These are phyloP conservation scores for Suhomyces bribrorum DNA, from an alignment of 1,139 yeast species.

Conservation along the genomic window DNA sequence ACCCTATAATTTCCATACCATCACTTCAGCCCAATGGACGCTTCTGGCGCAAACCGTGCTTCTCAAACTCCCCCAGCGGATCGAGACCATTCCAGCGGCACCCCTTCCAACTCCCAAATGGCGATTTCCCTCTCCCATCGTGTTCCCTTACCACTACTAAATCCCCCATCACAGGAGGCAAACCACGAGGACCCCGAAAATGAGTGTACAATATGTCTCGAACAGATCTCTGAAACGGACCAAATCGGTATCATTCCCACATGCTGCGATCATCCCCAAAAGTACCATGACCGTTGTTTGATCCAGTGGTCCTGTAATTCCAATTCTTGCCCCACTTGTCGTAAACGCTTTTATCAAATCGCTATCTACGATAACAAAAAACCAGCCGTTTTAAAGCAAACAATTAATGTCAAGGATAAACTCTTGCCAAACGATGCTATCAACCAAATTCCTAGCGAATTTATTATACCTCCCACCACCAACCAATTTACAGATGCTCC, in stretches of 20 bases:
- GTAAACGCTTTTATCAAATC: constrained; percentile 35
- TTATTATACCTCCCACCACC: constrained; percentile 27
- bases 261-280: constrained; percentile 37
- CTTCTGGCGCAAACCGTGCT: too few species aligned
- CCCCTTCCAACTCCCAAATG: too few species aligned
- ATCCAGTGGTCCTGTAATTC: constrained; percentile 50
- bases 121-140: too few species aligned
- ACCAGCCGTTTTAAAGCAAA: constrained; percentile 8
- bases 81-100: too few species aligned
- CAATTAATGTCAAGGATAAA: constrained; percentile 32
- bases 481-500: background rate
- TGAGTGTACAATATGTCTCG: constrained; percentile 55
- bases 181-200: constrained; percentile 18
- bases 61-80: too few species aligned
- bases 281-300: constrained; percentile 50
- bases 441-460: constrained; percentile 43
- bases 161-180: constrained; percentile 4
- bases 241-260: constrained; percentile 37
- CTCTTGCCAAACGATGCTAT: constrained; percentile 39
- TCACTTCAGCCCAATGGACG: too few species aligned
- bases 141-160: too few species aligned
- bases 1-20: too few species aligned
- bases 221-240: constrained; percentile 25
- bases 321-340: constrained; percentile 57
- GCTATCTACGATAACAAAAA: constrained; percentile 19